Base-by-base conservation (phyloP, 2,329 filamentous ascomycete genomes). In the Coccinonectria pachysandricola region DNA sequence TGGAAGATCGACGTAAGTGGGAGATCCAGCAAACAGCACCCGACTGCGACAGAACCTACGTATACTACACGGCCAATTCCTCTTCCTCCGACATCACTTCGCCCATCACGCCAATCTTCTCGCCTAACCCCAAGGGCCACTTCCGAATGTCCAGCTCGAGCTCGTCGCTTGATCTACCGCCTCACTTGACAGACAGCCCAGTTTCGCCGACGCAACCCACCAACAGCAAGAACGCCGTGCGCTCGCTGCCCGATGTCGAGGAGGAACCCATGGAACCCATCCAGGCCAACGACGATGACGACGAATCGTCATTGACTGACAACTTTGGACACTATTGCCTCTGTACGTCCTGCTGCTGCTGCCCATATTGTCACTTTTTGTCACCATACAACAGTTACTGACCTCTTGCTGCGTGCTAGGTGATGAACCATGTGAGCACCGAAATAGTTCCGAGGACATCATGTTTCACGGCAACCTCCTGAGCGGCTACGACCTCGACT, bases 191-290 rank as follows among this genome's bases (percentile, higher is more conserved):
- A 75, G 40, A 50, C 20, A 56, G 57, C 46, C 56, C 54, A 36
- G 77, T 65, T 29, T 78, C 65, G 33, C 77, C 66, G 32, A 67
- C 59, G 6, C 36, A 36, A 26, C 38, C 43, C 26, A 23, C 57
- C 59, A 35, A 46, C 27, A 40, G 43, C 35, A 71, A 75, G 38
- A 60, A 71, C 0, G 64, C 66, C 43, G 83, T 83, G 56, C 68
- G 72, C 34, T 68, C 67, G 27, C 64, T 95, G 35, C 80, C 84
- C 10, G 82, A 91, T 45, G 80, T 95, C 12, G 72, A 86, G 46
- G 87, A 95, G 53, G 86, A 93, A 46, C 76, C 80, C 3, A 57
- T 75, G 21, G 80, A 87, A 50, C 70, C 68, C 28, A 80, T 80
- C 12, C 71, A 76, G 17, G 7, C 17, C 17, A 10, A 7, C 15